phyloP scores from a whole-genome alignment of 306 rosid genomes.

The Cajanus cajan region DNA sequence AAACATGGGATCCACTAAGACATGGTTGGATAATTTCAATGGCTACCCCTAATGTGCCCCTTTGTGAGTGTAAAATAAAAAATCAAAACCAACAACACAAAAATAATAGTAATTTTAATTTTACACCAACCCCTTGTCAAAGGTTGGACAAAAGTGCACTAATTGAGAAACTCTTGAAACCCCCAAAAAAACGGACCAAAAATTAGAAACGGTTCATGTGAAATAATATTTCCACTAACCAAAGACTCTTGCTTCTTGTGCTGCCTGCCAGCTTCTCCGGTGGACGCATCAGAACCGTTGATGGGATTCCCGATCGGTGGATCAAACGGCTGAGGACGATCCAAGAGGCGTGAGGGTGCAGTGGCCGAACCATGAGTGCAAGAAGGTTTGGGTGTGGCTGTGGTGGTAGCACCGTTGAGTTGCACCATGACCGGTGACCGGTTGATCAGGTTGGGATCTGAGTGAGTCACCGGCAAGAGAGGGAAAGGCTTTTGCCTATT shows the following conservation, averaged over 20 bases:
- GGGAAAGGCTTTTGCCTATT: slow-evolving; percentile 61
- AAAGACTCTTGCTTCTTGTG: slow-evolving; percentile 18
- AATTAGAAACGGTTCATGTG: neutral
- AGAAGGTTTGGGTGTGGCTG: slow-evolving; percentile 29
- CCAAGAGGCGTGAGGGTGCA: slow-evolving; percentile 15
- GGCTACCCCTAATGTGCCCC: slow-evolving; percentile 1
- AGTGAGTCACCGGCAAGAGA: slow-evolving; percentile 49
- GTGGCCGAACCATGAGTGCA: slow-evolving; percentile 14
- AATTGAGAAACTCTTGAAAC: slow-evolving; percentile 10
- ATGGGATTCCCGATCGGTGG: slow-evolving; percentile 40
- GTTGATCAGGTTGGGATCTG: slow-evolving; percentile 77
- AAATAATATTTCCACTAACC: slow-evolving; percentile 51
- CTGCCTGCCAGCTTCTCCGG: slow-evolving; percentile 17
- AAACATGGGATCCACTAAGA: slow-evolving; percentile 23
- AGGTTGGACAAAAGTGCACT: slow-evolving; percentile 56
- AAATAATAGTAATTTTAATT: neutral
- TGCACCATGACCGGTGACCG: slow-evolving; percentile 69
- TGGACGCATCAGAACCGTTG: slow-evolving; percentile 32
- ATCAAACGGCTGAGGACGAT: slow-evolving; percentile 49
- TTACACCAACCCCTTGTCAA: slow-evolving; percentile 21
- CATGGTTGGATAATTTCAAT: neutral
- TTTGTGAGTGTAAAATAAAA: slow-evolving; percentile 25
- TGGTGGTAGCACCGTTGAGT: slow-evolving; percentile 28
- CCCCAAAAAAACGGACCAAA: neutral
- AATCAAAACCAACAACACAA: neutral